Percentiles rank a stretch among this genome's conserved stretches.
phyloP scores from a whole-genome alignment of 2,329 filamentous ascomycete species.

The Fusarium sacchari region DNA sequence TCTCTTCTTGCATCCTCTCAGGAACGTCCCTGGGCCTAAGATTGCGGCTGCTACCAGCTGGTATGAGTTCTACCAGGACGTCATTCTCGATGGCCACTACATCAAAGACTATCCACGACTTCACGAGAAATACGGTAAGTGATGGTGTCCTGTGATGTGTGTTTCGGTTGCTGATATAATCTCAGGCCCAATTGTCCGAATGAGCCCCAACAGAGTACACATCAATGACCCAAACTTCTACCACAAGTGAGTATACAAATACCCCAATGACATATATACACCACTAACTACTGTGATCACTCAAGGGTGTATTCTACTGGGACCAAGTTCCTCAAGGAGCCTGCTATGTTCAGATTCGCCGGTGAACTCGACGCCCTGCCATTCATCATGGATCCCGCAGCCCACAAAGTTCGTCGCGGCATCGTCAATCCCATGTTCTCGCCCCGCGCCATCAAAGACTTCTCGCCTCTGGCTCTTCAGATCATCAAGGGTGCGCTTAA shows the following conservation, averaged over 20 bases:
- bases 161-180: not conserved
- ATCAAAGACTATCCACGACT: not conserved
- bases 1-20: not conserved
- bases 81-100: not conserved
- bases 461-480: not conserved
- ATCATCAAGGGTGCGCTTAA: not conserved
- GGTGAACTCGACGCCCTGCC: not conserved
- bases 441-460: not conserved
- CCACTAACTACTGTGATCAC: not conserved
- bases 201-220: not conserved
- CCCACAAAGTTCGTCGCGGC: not conserved
- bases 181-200: not conserved
- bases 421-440: not conserved
- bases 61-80: not conserved
- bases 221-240: not conserved
- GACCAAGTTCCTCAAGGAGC: not conserved
- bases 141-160: accelerated
- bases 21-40: not conserved
- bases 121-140: not conserved
- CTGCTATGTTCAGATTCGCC: not conserved
- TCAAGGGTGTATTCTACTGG: not conserved
- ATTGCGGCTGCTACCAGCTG: not conserved
- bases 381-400: not conserved
- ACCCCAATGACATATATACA: accelerated
- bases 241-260: not conserved